phyloP scores from a whole-genome alignment of 257 asterid genomes.

The Fraxinus anomala region DNA sequence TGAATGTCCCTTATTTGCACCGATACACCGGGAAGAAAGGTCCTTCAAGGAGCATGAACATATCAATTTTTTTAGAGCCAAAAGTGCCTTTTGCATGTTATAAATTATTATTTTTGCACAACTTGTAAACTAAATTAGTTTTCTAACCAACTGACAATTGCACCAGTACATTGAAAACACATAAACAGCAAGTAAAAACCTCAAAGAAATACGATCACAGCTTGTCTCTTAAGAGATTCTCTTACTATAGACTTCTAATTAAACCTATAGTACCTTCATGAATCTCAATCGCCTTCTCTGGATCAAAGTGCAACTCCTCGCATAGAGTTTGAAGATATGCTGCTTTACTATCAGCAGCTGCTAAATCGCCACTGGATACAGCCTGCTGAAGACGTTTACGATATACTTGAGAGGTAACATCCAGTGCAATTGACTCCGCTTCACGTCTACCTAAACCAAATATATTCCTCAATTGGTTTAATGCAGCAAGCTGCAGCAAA shows the following conservation, averaged over 20 bases:
- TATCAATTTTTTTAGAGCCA: not conserved
- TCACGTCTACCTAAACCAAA: conserved; percentile 90
- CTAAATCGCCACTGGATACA: conserved; percentile 81
- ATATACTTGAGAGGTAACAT: conserved; percentile 75
- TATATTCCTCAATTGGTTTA: conserved; percentile 83
- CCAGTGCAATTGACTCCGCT: conserved; percentile 77
- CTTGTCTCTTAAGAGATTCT: not conserved
- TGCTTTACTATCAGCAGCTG: conserved; percentile 85
- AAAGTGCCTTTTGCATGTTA: not conserved
- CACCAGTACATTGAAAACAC: not conserved
- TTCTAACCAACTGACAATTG: not conserved
- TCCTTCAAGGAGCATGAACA: not conserved
- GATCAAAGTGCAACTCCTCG: conserved; percentile 89
- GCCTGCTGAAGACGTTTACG: conserved; percentile 91
- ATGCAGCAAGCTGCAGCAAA: conserved; percentile 66
- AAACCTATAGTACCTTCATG: conserved; percentile 68
- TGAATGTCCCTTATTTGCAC: not conserved
- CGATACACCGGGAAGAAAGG: not conserved
- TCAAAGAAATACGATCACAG: not conserved
- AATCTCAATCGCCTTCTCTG: conserved; percentile 82
- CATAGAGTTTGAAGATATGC: conserved; percentile 90
- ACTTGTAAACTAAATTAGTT: not conserved
- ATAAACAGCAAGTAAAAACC: not conserved
- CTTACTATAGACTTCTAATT: not conserved
- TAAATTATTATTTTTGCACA: not conserved